phyloP scores from a whole-genome alignment of 2,329 filamentous ascomycete genomes.

The Alternaria atra region DNA sequence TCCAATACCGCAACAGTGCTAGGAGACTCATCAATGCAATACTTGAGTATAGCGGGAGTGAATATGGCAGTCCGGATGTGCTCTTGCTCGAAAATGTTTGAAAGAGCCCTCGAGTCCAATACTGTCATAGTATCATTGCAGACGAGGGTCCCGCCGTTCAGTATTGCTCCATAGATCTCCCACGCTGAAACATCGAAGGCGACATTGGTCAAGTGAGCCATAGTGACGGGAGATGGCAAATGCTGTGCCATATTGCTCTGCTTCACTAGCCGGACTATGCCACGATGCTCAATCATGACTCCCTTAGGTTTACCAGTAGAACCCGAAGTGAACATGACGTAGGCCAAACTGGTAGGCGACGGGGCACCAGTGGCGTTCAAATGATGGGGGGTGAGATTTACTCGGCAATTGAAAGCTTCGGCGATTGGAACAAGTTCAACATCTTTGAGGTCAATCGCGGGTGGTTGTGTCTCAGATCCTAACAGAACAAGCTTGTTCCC shows the following conservation, averaged over 20 bases:
- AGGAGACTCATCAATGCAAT: neutral
- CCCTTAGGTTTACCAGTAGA: constrained; percentile 60
- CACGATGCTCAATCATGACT: constrained; percentile 67
- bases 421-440: neutral
- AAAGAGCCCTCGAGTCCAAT: neutral
- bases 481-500: constrained; percentile 53
- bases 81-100: neutral
- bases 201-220: constrained; percentile 52
- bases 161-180: constrained; percentile 63
- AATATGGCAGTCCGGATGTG: neutral
- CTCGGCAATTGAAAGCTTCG: constrained; percentile 41
- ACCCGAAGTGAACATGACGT: constrained; percentile 65
- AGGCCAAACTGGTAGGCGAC: constrained; percentile 56
- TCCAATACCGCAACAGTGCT: neutral
- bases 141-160: constrained; percentile 63
- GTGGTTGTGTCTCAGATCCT: neutral
- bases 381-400: constrained; percentile 38
- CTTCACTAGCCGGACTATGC: constrained; percentile 51
- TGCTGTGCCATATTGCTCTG: constrained; percentile 29
- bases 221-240: constrained; percentile 24
- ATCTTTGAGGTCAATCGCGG: neutral
- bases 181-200: constrained; percentile 56
- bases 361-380: constrained; percentile 30
- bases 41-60: neutral
- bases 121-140: neutral